Percentiles rank a stretch among this genome's conserved stretches.
phyloP scores from a whole-genome alignment of 768 basidiomycete genomes.

The Phylloporus scabripes region DNA sequence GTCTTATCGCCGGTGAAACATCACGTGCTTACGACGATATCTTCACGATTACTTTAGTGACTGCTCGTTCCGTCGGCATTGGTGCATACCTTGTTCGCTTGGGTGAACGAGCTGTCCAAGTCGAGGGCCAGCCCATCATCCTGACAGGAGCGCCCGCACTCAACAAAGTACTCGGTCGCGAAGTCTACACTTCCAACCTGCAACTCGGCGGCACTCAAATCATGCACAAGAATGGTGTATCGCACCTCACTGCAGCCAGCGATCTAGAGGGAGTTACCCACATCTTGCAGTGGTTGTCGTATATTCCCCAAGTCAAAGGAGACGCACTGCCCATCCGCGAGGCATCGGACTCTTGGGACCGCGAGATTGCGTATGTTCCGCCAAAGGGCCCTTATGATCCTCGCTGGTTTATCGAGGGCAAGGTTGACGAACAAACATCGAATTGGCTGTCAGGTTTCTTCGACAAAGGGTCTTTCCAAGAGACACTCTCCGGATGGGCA shows the following conservation, averaged over 20 bases:
- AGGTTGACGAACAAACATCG: slow-evolving; percentile 72
- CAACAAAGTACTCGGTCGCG: slow-evolving; percentile 98
- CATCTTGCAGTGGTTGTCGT: slow-evolving; percentile 93
- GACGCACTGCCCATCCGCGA: slow-evolving; percentile 75
- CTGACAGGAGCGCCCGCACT: slow-evolving; percentile 94
- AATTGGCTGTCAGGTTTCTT: slow-evolving; percentile 90
- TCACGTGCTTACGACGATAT: slow-evolving; percentile 99
- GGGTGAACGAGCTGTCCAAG: slow-evolving; percentile 96
- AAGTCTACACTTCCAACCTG: slow-evolving; percentile 97
- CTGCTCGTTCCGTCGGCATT: slow-evolving; percentile 97
- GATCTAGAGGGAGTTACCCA: slow-evolving; percentile 94
- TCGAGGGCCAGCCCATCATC: slow-evolving; percentile 99
- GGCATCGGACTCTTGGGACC: slow-evolving; percentile 80
- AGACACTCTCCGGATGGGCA: slow-evolving; percentile 98
- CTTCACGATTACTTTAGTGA: slow-evolving; percentile 98
- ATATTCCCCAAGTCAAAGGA: slow-evolving; percentile 80
- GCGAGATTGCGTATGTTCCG: slow-evolving; percentile 82
- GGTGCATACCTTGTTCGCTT: slow-evolving; percentile 98
- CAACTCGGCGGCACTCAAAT: slow-evolving; percentile 99
- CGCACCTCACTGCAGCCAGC: slow-evolving; percentile 90
- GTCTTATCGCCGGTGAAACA: slow-evolving; percentile 97
- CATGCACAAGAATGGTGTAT: slow-evolving; percentile 99
- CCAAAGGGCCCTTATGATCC: slow-evolving; percentile 97
- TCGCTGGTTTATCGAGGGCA: slow-evolving; percentile 96
- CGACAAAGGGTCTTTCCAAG: slow-evolving; percentile 96